Evolutionary conservation across 1,284 basidiomycete genomes (phyloP), one percentile per base, ranked within the genome.

Genomic region (Malassezia brasiliensis): DNA sequence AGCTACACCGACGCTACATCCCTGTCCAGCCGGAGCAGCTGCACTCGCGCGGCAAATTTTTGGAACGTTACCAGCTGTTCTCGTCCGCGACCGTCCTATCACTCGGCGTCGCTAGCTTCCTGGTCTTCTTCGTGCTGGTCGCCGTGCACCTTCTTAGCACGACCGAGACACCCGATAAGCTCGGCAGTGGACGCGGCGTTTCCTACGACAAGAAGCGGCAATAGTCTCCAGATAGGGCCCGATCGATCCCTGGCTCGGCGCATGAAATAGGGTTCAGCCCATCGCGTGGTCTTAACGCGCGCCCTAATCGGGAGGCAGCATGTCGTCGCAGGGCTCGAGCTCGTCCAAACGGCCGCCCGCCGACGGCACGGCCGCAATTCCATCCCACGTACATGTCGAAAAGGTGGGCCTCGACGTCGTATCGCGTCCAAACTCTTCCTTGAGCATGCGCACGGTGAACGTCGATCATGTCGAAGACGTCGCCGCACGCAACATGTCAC

Each of bases 381-480:
- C 3, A 28, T 28, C 25, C 3, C 25, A 28, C 25, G 7, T 28
- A 7, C 25, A 28, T 4, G 25, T 28, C 4, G 25, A 28, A 28
- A 28, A 28, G 25, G 25, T 28, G 25, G 25, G 25, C 4, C 25
- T 3, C 25, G 25, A 28, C 25, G 25, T 28, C 25, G 25, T 28
- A 28, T 28, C 25, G 25, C 25, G 25, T 7, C 25, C 38, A n/a
- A 59, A 52, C 22, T 66, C 64, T 1, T 65, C 69, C 0, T 60
- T 65, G 1, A 62, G 60, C 45, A 68, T 71, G 67, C 56, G 66
- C 17, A 63, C 68, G 31, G 47, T 48, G 8, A 52, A 65, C 34
- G 62, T 72, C 42, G 69, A 72, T 60, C 63, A 59, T 15, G 34
- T 36, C 15, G 47, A 48, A 8, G 56, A 60, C 36, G 56, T 32